Evolutionary conservation across 176 grass and related monocot species (phyloP), one percentile per base, ranked within the genome.

Genomic region (Zea luxurians): DNA sequence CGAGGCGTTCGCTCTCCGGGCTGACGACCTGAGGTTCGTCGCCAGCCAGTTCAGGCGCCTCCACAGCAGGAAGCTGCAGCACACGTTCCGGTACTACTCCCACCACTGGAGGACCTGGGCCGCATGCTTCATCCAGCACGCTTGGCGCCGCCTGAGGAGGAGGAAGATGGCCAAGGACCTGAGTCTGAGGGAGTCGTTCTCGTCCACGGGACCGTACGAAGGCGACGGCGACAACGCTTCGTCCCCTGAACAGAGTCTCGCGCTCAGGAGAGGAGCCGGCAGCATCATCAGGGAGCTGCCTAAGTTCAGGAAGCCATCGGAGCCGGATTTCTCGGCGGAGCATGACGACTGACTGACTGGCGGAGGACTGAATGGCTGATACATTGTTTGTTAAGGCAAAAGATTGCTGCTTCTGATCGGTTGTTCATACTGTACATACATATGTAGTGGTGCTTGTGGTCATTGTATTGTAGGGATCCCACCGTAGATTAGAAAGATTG

Each of bases 31-130:
- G 71, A 92, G 83, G 61, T 99, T 99, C 17, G 96, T 95, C 1
- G 92, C 96, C 7, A 99, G 89, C 74, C 96, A 99, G 64, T 99
- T 99, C 68, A 92, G 96, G 86, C 83, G 96, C 3, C 86, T 99
- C 48, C 96, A 99, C 78, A 99, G 92, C 78, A 84, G 83, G 84
- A 99, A 95, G 78, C 50, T 99, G 66, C 96, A 99, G 64, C 92
- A 99, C 81, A 87, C 96, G 1, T 91, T 99, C 61, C 80, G 92
- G 35, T 83, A 87, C 80, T 95, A 99, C 79, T 99, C 96, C 4
- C 91, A 90, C 76, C 96, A 99, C 61, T 99, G 96, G 96, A 90
- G 75, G 75, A 91, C 90, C 0, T 99, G 96, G 96, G 92, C 88
- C 0, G 70, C 92, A 0, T 91, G 96, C 60, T 99, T 95, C 71